Percentiles rank a stretch among this genome's conserved stretches.
Conservation (phyloP, 1,139 yeast species). For the Magnusiomyces tetraspermus region DNA sequence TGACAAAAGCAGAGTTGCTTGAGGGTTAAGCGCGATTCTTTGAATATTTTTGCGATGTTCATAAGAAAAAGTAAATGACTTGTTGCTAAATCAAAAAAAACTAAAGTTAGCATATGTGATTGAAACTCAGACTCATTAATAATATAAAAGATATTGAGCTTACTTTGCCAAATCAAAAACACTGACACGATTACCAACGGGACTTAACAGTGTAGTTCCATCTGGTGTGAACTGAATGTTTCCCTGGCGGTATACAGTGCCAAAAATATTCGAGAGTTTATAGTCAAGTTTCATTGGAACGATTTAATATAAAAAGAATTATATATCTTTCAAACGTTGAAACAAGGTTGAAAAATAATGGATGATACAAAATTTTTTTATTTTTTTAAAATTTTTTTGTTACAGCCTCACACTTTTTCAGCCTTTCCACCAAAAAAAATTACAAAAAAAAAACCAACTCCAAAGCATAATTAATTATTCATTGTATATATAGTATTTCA, state of each 20-base stretch:
- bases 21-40: constrained; percentile 72
- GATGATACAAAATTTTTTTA: background rate
- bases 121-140: background rate
- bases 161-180: constrained; percentile 72
- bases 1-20: constrained; percentile 70
- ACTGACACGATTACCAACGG: constrained; percentile 89
- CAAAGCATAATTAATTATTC: no score
- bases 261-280: constrained; percentile 73
- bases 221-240: constrained; percentile 80
- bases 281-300: constrained; percentile 25
- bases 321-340: background rate
- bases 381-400: background rate
- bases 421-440: background rate
- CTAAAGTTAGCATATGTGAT: background rate
- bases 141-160: constrained; percentile 3
- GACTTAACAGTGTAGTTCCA: constrained; percentile 74
- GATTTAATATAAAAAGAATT: background rate
- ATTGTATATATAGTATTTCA: no score
- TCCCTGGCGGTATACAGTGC: constrained; percentile 91
- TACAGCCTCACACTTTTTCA: background rate
- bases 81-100: constrained; percentile 35
- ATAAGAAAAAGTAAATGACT: constrained; percentile 80
- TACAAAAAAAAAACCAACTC: no score
- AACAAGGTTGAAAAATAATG: background rate
- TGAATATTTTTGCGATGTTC: constrained; percentile 85